Percentiles rank a stretch among this genome's conserved stretches.
Conservation (phyloP, 2,329 filamentous ascomycete species). For the Trichoderma sp. region DNA sequence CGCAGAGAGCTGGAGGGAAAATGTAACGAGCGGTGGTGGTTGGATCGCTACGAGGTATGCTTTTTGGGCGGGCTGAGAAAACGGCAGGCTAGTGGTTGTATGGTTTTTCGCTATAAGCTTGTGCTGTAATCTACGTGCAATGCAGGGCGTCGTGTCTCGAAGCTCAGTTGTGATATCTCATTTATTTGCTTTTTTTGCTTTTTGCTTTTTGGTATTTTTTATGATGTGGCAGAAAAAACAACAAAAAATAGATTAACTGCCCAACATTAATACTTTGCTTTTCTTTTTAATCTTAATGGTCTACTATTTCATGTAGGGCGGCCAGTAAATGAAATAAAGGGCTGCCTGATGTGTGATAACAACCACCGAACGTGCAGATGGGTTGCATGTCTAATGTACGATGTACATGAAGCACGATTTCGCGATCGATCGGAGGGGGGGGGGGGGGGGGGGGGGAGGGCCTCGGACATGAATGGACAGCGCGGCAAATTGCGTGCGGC, state of each 20-base stretch:
- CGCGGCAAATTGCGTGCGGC: background rate
- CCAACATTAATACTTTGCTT: background rate
- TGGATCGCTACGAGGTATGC: background rate
- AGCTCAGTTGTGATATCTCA: background rate
- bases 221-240: background rate
- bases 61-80: background rate
- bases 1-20: background rate
- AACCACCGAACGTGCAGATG: background rate
- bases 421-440: background rate
- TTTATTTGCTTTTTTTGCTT: background rate
- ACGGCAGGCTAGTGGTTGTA: background rate
- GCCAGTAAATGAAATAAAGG: background rate
- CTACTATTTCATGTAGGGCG: background rate
- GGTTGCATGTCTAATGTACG: background rate
- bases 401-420: background rate
- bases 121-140: background rate
- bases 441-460: background rate
- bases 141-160: background rate
- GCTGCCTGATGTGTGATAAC: background rate
- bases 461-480: background rate
- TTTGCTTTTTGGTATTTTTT: background rate
- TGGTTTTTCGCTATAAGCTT: background rate
- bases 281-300: background rate
- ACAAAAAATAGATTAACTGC: background rate
- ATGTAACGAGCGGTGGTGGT: conserved; percentile 2